phyloP scores from a whole-genome alignment of 1,284 basidiomycete species.

The Trametes polyzona region DNA sequence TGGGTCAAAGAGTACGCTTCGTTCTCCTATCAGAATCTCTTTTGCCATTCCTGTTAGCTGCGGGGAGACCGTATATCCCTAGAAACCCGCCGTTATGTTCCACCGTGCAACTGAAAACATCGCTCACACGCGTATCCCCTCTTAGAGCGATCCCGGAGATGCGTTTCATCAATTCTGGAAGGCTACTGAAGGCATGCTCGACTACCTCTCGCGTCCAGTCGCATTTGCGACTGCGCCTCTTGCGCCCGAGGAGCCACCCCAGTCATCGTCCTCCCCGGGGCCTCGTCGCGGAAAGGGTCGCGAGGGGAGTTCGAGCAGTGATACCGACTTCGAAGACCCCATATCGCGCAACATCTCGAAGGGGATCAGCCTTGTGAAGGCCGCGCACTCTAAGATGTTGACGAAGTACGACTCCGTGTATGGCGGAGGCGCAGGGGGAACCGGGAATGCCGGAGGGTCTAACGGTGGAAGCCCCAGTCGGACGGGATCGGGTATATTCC shows the following conservation, averaged over 20 bases:
- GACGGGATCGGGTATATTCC: constrained; percentile 34
- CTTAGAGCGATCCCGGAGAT: constrained; percentile 51
- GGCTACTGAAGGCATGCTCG: constrained; percentile 80
- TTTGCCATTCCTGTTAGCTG: no score
- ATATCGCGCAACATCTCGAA: constrained; percentile 40
- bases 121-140: neutral
- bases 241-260: constrained; percentile 41
- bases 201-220: constrained; percentile 80
- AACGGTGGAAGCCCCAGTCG: constrained; percentile 25
- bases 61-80: no score
- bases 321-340: constrained; percentile 66
- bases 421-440: neutral
- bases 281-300: constrained; percentile 32
- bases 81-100: no score
- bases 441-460: neutral
- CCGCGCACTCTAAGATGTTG: constrained; percentile 36
- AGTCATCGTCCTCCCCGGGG: constrained; percentile 31
- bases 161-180: constrained; percentile 87
- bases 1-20: constrained; percentile 63
- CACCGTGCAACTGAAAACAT: neutral
- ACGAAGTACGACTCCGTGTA: constrained; percentile 33
- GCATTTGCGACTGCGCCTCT: constrained; percentile 84
- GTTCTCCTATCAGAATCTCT: no score
- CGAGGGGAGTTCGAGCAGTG: constrained; percentile 60
- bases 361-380: constrained; percentile 35